Conservation (phyloP, 352 stramenopile species). For the Globisporangium okanoganense region DNA sequence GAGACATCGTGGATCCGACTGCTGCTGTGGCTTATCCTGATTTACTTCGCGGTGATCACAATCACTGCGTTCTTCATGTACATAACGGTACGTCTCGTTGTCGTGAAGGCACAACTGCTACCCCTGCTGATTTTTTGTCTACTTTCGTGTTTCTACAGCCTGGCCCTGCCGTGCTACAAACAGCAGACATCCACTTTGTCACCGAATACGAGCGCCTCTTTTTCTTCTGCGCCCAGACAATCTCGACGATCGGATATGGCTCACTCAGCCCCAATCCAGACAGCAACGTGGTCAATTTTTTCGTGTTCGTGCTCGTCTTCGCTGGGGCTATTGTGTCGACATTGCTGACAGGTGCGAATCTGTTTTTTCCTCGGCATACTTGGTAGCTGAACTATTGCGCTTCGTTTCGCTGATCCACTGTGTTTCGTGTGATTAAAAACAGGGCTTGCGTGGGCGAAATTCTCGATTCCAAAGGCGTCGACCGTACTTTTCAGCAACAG, state of each 20-base stretch:
- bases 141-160: constrained; percentile 10
- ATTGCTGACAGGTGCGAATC: constrained; percentile 32
- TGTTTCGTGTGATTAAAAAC: neutral
- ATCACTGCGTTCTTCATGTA: constrained; percentile 38
- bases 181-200: constrained; percentile 7
- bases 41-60: constrained; percentile 36
- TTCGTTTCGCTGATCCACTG: neutral
- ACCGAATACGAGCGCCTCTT: constrained; percentile 35
- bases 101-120: neutral
- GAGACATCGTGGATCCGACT: constrained; percentile 38
- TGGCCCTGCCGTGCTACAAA: constrained; percentile 8
- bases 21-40: constrained; percentile 30
- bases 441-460: constrained; percentile 65
- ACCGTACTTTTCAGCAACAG: constrained; percentile 49
- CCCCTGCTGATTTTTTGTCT: neutral
- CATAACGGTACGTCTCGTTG: constrained; percentile 29
- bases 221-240: constrained; percentile 59
- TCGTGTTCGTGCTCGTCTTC: constrained; percentile 46
- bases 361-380: constrained; percentile 1
- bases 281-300: constrained; percentile 56
- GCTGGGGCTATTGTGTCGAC: constrained; percentile 38
- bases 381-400: neutral
- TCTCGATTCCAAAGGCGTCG: constrained; percentile 51
- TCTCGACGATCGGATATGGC: constrained; percentile 59
- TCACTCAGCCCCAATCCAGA: constrained; percentile 37